Conservation (phyloP, 2,329 filamentous ascomycete species). For the Hypoxylon sp. region DNA sequence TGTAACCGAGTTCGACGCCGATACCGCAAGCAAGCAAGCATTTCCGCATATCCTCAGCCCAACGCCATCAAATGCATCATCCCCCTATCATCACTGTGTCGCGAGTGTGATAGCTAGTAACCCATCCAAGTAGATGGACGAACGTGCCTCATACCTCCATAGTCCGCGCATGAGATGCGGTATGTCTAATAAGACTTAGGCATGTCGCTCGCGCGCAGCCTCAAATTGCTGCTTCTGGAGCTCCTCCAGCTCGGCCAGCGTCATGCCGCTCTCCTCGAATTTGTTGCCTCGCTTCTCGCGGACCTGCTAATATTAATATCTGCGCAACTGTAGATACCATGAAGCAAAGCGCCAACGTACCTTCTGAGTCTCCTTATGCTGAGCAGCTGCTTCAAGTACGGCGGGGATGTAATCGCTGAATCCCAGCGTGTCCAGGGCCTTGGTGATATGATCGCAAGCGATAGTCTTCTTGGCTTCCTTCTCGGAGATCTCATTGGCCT, state of each 20-base stretch:
- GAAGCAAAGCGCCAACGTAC: conserved; percentile 55
- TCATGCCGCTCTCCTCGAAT: conserved; percentile 92
- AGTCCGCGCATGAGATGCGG: conserved; percentile 4
- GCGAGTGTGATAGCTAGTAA: neutral
- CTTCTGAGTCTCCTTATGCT: conserved; percentile 91
- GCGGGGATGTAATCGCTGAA: conserved; percentile 92
- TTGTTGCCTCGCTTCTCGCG: conserved; percentile 98
- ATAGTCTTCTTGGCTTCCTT: conserved; percentile 99
- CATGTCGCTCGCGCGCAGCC: conserved; percentile 45
- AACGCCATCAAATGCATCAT: conserved; percentile 36
- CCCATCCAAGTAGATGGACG: conserved; percentile 5
- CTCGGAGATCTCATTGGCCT: conserved; percentile 98
- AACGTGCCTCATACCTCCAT: conserved; percentile 8
- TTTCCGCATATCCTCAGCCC: conserved; percentile 21
- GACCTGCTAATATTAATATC: conserved; percentile 62
- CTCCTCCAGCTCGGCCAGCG: conserved; percentile 85
- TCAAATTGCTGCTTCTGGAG: conserved; percentile 94
- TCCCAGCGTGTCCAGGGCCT: conserved; percentile 89
- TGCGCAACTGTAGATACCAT: neutral
- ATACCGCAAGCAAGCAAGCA: conserved; percentile 22
- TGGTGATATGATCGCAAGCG: conserved; percentile 96
- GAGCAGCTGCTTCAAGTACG: conserved; percentile 61
- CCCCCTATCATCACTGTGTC: neutral
- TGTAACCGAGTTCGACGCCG: conserved; percentile 22
- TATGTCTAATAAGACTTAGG: conserved; percentile 10